Evolutionary conservation across 192 early-diverging fungal species (phyloP).

Genomic region (Dispira parvispora): DNA sequence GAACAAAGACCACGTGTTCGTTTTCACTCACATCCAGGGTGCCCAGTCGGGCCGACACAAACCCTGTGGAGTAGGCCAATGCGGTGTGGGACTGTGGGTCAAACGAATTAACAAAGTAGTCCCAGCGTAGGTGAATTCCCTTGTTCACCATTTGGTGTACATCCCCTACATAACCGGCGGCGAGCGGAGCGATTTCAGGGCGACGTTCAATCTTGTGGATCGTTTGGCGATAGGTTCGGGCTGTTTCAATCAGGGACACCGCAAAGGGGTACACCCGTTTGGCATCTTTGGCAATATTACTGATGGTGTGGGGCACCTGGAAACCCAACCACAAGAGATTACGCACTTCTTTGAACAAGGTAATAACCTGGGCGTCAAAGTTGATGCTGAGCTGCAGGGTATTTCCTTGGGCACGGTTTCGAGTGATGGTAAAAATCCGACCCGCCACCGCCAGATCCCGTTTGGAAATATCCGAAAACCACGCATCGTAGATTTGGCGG

Average conservation of each 20-base stretch:
- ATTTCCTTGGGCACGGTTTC: slow-evolving; percentile 56
- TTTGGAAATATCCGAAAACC: slow-evolving; percentile 71
- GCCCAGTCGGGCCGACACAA: neutral
- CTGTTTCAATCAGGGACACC: slow-evolving; percentile 88
- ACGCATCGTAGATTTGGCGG: slow-evolving; percentile 73
- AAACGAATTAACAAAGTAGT: slow-evolving; percentile 78
- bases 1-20: slow-evolving; percentile 82
- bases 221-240: slow-evolving; percentile 81
- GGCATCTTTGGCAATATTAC: slow-evolving; percentile 84
- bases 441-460: slow-evolving; percentile 73
- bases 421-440: slow-evolving; percentile 75
- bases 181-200: slow-evolving; percentile 55
- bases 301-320: slow-evolving; percentile 78
- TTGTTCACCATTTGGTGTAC: slow-evolving; percentile 73
- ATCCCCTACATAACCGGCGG: slow-evolving; percentile 88
- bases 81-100: slow-evolving; percentile 22
- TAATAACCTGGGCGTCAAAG: slow-evolving; percentile 88
- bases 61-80: slow-evolving; percentile 8
- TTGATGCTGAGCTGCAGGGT: slow-evolving; percentile 70
- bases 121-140: slow-evolving; percentile 71
- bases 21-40: slow-evolving; percentile 55
- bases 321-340: slow-evolving; percentile 93
- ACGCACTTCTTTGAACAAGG: slow-evolving; percentile 97
- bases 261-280: slow-evolving; percentile 97
- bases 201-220: slow-evolving; percentile 60